Evolutionary conservation across 106 monocot genomes (phyloP), one percentile per base, ranked within the genome.

Genomic region (Dendrobium officinale): DNA sequence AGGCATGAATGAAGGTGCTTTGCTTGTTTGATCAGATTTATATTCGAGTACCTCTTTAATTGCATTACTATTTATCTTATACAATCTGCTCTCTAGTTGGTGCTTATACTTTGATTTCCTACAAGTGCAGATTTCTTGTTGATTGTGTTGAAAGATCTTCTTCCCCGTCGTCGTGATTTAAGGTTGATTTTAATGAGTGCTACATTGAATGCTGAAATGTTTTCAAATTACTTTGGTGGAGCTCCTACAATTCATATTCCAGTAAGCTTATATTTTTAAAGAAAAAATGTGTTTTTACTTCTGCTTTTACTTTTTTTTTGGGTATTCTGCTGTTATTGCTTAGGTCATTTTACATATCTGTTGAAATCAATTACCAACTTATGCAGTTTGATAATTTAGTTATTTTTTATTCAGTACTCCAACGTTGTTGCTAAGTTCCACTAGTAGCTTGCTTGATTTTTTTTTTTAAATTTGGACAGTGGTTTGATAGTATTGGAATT

Each of bases 1-100:
- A 77, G 99, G 99, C 86, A 99, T 99, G 99, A 99, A 99, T 88
- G 99, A 99, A 95, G 99, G 99, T 99, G 42, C 22, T 85, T 77
- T 73, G 67, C 51, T 80, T 51, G 45, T n/a, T 33, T 37, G 9
- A 55, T 19, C 17, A 59, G 66, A 74, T 74, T 42, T 20, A 70
- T 16, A 17, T 26, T 27, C 27, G 17, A 27, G 26, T 76, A 6
- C 24, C 49, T 49, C 13, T 26, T 61, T 51, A 24, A 49, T 19
- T 48, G 9, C 11, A 76, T 75, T 5, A 37, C 20, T 44, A 75
- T n/a, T 49, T 76, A 0, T 76, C 24, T 3, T 55, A 7, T 78
- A 37, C 1, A 9, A 51, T 55, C 37, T 72, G 45, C 40, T 49
- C 43, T 29, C 10, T 80, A 18, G 27, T 43, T 18, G 19, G 44